Conservation (phyloP, 192 early-diverging fungal species). For the Spizellomyces sp. region DNA sequence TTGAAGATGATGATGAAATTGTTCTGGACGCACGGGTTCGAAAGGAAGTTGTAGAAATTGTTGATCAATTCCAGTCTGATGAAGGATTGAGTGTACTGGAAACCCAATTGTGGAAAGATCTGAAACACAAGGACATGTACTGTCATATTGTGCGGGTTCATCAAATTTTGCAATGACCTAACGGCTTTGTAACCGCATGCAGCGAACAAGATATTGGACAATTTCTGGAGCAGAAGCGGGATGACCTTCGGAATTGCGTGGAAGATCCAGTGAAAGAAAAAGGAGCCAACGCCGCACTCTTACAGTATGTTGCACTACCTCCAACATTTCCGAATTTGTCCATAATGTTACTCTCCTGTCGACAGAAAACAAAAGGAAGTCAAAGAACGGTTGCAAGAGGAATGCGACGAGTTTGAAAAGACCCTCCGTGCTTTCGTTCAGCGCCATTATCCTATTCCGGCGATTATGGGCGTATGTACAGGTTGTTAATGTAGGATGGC, state of each 20-base stretch:
- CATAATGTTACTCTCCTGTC: background rate
- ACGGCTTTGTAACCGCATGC: background rate
- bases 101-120: background rate
- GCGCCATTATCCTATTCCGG: background rate
- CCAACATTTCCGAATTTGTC: too few relatives aligned
- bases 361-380: background rate
- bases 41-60: background rate
- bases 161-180: too few relatives aligned
- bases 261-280: background rate
- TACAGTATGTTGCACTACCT: too few relatives aligned
- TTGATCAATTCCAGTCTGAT: background rate
- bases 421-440: background rate
- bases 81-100: background rate
- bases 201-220: background rate
- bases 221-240: background rate
- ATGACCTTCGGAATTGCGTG: background rate
- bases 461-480: background rate
- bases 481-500: background rate
- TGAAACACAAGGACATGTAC: background rate
- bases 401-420: background rate
- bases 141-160: too few relatives aligned
- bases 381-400: background rate
- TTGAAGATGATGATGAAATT: too few relatives aligned
- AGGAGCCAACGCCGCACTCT: background rate
- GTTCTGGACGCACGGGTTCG: too few relatives aligned